Evolutionary conservation across 148 eudicot genomes (phyloP), one percentile per base, ranked within the genome.

Genomic region (Arbutus unedo): DNA sequence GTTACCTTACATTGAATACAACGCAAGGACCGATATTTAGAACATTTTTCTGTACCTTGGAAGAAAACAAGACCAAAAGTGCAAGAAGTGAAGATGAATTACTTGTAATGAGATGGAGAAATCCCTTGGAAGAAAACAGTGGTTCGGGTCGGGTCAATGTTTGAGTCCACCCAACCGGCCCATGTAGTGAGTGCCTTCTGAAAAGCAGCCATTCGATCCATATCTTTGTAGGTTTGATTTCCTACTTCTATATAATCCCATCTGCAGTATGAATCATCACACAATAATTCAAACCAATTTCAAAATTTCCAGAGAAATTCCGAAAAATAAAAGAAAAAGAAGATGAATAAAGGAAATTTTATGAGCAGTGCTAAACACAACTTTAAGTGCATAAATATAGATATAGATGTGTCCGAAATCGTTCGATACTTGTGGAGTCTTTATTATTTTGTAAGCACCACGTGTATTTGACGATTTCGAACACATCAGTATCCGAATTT

Each of bases 71-170:
- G 49, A 21, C 6, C 0, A 4, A 51, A 55, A 41, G 2, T 18
- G 51, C 15, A 31, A 31, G 25, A 55, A 53, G 14, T 50, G 48
- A 49, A 74, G 55, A 74, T 13, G 3, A 71, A 93, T 88, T 89
- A 96, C 99, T 94, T 94, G 94, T 96, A 94, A 82, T 96, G 99
- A 53, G 98, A 90, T 1, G 99, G 99, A 0, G 98, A 94, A 66
- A 94, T 91, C n/a, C 99, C 99, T 90, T 96, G 99, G 81, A 96
- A 96, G 86, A 96, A 94, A 5, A 93, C 92, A 81, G 62, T 85
- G 18, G 96, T 91, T 85, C 83, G 90, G 10, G 83, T n/a, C 31
- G 98, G 96, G 82, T 91, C 89, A 78, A 93, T 64, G 62, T 89
- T 91, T 75, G 88, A 71, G 81, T 94, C 93, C 7, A 94, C 91